phyloP scores from a whole-genome alignment of 306 rosid genomes.

The Begonia masoniana region DNA sequence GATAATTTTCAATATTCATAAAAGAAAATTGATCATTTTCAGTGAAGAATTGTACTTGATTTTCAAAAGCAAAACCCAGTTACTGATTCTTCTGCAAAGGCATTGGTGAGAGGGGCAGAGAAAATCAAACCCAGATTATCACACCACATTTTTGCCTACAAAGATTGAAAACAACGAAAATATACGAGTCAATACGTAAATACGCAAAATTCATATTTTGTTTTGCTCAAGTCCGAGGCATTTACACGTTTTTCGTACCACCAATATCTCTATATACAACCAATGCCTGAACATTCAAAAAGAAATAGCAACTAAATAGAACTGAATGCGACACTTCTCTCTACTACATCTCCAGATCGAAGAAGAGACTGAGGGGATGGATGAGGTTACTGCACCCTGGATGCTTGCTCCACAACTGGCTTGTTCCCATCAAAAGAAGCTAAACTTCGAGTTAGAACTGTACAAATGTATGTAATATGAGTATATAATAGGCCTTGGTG shows the following conservation, averaged over 20 bases:
- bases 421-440: slow-evolving; percentile 19
- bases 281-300: slow-evolving; percentile 1
- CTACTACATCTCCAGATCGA: slow-evolving; percentile 7
- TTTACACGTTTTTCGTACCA: slow-evolving; percentile 6
- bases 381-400: slow-evolving; percentile 10
- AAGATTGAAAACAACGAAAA: too few relatives aligned
- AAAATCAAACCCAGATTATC: too few relatives aligned
- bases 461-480: slow-evolving; percentile 35
- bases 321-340: slow-evolving; percentile 2
- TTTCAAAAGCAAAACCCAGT: too few relatives aligned
- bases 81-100: too few relatives aligned
- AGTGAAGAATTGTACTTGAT: too few relatives aligned
- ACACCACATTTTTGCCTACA: too few relatives aligned
- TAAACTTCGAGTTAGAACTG: slow-evolving; percentile 51
- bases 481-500: background rate
- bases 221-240: slow-evolving; percentile 3
- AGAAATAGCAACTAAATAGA: slow-evolving; percentile 1
- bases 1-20: too few relatives aligned
- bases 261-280: slow-evolving; percentile 9
- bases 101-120: too few relatives aligned
- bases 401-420: slow-evolving; percentile 20
- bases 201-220: background rate
- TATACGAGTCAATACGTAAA: background rate
- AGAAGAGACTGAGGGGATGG: slow-evolving; percentile 12
- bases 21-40: too few relatives aligned